Base-by-base conservation (phyloP, 169 alveolate species). In the Theileria sp. region DNA sequence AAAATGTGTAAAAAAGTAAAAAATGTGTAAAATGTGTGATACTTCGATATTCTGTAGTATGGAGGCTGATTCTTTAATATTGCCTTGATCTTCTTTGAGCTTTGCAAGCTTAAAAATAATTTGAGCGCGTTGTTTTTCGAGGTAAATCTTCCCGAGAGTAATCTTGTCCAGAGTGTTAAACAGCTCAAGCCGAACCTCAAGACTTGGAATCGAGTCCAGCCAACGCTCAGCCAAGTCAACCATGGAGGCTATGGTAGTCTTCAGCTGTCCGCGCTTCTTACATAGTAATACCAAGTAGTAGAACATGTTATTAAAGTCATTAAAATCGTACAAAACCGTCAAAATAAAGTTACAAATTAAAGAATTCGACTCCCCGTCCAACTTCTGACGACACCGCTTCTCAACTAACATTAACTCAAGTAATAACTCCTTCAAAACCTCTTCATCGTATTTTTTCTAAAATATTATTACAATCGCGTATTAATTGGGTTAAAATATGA, bases 41-140 rank as follows among this genome's bases (percentile, higher is more conserved):
- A 83, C 89, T 85, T 77, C 87, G 0, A 79, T 81, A n/a, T 90
- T 87, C 60, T 90, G 94, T 50, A 90, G 38, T 15, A 87, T 62
- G 25, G 79, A 75, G 17, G 92, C 88, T n/a, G 94, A 88, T 54
- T 79, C 94, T 67, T 78, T 87, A 10, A 90, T 73, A 32, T 87
- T 75, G 15, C 94, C 94, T 19, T 71, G 84, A 15, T 75, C 88
- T 72, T 90, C 94, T 69, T 77, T 83, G 17, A 87, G 80, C 80
- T 87, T 81, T 15, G 94, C 87, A 10, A 83, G 64, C 0, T 83
- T 77, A 60, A 77, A 80, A 19, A 85, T 81, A 0, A 90, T 58
- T 38, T 90, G 91, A 5, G 94, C 92, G n/a, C 94, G 30, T 54
- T 90, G 92, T 23, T 66, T 80, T 50, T 90, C 94, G 36, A 90